A percentile compares a stretch with the other conserved stretches of the same genome.
These are phyloP conservation scores for Pythium folliculosum DNA, from an alignment of 352 stramenopile species.

Conservation along the genomic window DNA sequence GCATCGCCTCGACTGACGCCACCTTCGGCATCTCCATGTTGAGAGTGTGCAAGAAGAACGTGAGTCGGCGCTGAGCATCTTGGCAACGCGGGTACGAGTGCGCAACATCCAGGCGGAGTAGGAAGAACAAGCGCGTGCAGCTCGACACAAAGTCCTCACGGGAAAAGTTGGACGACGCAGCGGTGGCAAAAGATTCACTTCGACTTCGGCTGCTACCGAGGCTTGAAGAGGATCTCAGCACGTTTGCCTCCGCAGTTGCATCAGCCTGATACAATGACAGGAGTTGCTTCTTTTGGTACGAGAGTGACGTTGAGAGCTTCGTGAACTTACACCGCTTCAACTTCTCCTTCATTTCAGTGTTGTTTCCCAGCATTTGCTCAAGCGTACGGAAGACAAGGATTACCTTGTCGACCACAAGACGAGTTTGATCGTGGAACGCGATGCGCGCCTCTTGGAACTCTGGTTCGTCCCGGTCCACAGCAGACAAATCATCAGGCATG, in stretches of 20 bases:
- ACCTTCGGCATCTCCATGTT: slow-evolving; percentile 88
- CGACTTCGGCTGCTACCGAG: slow-evolving; percentile 22
- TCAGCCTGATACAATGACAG: slow-evolving; percentile 71
- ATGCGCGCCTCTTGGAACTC: slow-evolving; percentile 49
- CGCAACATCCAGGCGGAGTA: slow-evolving; percentile 81
- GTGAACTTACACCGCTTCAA: slow-evolving; percentile 66
- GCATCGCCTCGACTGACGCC: slow-evolving; percentile 81
- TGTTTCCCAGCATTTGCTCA: slow-evolving; percentile 71
- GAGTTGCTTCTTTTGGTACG: slow-evolving; percentile 80
- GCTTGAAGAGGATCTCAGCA: slow-evolving; percentile 36
- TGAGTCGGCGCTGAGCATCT: slow-evolving; percentile 84
- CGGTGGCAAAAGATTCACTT: slow-evolving; percentile 24
- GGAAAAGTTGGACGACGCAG: slow-evolving; percentile 51
- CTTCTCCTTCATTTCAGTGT: slow-evolving; percentile 75
- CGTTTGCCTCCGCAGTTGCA: slow-evolving; percentile 51
- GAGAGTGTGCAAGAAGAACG: slow-evolving; percentile 88
- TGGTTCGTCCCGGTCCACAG: slow-evolving; percentile 42
- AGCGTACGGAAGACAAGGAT: slow-evolving; percentile 51
- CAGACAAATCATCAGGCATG: slow-evolving; percentile 70
- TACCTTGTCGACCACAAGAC: slow-evolving; percentile 59
- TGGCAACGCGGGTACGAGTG: slow-evolving; percentile 81
- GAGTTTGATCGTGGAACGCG: slow-evolving; percentile 71
- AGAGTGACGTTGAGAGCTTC: slow-evolving; percentile 68
- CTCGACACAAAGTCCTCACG: slow-evolving; percentile 81
- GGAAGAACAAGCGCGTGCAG: slow-evolving; percentile 77